Evolutionary conservation across 306 rosid genomes (phyloP).

Genomic region (Quercus agrifolia): DNA sequence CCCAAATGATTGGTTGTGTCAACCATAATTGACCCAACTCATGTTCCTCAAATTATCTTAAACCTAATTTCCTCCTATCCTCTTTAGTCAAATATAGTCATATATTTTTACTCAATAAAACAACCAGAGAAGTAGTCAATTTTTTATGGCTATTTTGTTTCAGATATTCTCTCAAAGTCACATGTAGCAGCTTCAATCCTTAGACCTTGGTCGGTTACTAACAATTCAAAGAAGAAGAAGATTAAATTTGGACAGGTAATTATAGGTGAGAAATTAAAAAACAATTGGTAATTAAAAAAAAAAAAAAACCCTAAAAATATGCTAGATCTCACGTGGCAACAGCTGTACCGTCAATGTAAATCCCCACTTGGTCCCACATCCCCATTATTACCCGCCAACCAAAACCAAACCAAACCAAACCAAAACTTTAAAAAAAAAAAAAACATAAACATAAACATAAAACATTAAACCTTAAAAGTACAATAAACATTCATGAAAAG

Average conservation of each 20-base stretch:
- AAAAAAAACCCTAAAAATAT: conserved; percentile 19
- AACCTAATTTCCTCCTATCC: too few species aligned
- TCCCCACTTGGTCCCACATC: conserved; percentile 33
- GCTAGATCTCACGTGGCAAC: conserved; percentile 35
- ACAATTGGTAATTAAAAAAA: too few species aligned
- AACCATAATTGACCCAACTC: too few species aligned
- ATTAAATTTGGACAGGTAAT: not conserved
- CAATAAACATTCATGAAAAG: not conserved
- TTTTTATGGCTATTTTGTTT: not conserved
- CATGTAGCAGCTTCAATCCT: not conserved
- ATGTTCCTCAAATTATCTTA: too few species aligned
- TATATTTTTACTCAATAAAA: too few species aligned
- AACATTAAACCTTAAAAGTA: not conserved
- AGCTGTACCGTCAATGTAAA: conserved; percentile 13
- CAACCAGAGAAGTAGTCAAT: not conserved
- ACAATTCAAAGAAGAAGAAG: too few species aligned
- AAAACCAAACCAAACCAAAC: not conserved
- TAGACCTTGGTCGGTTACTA: too few species aligned
- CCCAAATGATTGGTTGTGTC: too few species aligned
- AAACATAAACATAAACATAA: not conserved
- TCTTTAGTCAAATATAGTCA: too few species aligned
- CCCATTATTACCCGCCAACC: conserved; percentile 49
- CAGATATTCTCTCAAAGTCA: not conserved
- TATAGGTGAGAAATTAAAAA: not conserved
- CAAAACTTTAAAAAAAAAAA: not conserved